Evolutionary conservation across 441 rosid genomes (phyloP).

Genomic region (Populus tomentosa): DNA sequence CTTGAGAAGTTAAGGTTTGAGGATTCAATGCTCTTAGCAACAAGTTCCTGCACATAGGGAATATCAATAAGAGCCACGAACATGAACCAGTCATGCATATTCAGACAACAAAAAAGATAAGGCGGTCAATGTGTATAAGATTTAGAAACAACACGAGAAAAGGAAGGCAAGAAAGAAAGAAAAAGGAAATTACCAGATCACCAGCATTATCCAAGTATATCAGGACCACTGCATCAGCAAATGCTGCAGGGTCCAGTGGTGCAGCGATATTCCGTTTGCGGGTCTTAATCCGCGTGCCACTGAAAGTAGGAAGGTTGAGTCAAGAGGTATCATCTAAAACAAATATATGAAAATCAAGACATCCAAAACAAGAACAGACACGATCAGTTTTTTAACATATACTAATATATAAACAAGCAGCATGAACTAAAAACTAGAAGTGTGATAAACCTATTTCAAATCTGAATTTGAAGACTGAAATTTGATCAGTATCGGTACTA

Average conservation of each 20-base stretch:
- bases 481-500: neutral
- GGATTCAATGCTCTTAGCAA: constrained; percentile 88
- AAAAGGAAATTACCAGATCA: constrained; percentile 64
- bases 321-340: neutral
- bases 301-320: constrained; percentile 20
- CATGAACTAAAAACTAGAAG: no score
- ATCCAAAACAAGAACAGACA: neutral
- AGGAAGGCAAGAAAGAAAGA: neutral
- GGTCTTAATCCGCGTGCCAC: constrained; percentile 99
- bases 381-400: neutral
- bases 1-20: constrained; percentile 87
- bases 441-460: no score
- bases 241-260: constrained; percentile 99
- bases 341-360: neutral
- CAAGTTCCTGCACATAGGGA: constrained; percentile 57
- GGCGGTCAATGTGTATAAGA: neutral
- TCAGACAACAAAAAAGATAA: neutral
- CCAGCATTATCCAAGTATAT: constrained; percentile 98
- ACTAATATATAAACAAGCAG: no score
- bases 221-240: constrained; percentile 99
- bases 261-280: constrained; percentile 99
- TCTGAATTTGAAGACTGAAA: neutral
- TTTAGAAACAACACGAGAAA: neutral
- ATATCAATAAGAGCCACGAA: neutral
- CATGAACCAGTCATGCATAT: neutral